Conservation (phyloP, 2,329 filamentous ascomycete genomes). For the Seiridium unicorne region DNA sequence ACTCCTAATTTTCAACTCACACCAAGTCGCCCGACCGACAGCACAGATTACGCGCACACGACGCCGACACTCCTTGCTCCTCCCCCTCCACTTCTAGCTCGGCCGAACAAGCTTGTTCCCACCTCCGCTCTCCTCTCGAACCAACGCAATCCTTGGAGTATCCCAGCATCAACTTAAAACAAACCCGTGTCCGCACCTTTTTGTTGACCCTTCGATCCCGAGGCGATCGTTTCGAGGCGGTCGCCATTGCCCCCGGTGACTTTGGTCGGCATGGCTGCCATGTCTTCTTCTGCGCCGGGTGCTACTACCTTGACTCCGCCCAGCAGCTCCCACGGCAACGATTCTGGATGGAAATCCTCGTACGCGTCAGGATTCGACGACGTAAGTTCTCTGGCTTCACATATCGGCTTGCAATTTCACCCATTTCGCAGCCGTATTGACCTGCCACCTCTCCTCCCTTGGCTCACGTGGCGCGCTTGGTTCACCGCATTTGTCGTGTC, state of each 20-base stretch:
- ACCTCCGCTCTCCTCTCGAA: neutral
- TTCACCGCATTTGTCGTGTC: neutral
- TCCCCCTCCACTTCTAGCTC: neutral
- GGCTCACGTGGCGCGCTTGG: neutral
- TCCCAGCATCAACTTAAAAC: no score
- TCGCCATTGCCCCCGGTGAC: conserved; percentile 15
- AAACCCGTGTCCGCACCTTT: neutral
- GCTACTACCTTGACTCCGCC: conserved; percentile 48
- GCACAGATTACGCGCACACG: neutral
- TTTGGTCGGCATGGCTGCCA: conserved; percentile 44
- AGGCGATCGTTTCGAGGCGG: neutral
- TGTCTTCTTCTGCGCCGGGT: conserved; percentile 48
- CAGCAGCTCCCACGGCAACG: conserved; percentile 47
- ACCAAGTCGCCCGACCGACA: no score
- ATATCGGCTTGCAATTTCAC: neutral
- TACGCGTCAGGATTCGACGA: conserved; percentile 21
- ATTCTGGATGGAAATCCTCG: conserved; percentile 38
- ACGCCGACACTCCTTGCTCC: neutral
- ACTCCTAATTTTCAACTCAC: neutral
- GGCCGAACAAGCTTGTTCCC: neutral
- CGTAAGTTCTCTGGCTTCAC: conserved; percentile 17
- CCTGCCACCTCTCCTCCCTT: neutral
- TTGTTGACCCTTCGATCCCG: neutral
- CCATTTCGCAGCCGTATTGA: neutral
- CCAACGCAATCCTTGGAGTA: neutral